Evolutionary conservation across 164 flowering plant genomes (phyloP).

Genomic region (Piper betle): DNA sequence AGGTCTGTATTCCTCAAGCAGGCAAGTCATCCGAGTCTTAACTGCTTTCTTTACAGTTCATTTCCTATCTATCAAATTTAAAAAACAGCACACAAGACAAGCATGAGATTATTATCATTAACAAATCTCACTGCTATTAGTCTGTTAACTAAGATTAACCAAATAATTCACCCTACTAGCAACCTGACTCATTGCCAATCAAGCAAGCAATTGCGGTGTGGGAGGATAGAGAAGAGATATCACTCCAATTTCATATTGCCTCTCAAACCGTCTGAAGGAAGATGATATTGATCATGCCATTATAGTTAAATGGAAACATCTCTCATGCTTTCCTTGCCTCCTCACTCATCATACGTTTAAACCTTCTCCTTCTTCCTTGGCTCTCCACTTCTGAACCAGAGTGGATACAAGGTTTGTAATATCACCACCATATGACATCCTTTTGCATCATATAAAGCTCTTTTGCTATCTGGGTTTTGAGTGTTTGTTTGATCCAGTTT

Average conservation of each 20-base stretch:
- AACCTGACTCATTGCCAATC: conserved; percentile 16
- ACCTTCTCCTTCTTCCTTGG: conserved; percentile 12
- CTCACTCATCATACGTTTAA: conserved; percentile 36
- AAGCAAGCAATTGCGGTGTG: conserved; percentile 18
- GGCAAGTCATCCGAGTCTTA: neutral
- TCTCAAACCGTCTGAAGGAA: conserved; percentile 18
- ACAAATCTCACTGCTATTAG: neutral
- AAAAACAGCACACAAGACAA: neutral
- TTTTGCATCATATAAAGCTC: neutral
- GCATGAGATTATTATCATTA: neutral
- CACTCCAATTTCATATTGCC: conserved; percentile 16
- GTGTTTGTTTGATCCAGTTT: neutral
- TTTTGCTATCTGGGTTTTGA: neutral
- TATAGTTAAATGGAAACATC: conserved; percentile 32
- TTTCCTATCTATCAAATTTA: neutral
- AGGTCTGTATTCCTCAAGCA: neutral
- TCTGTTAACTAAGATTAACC: conserved; percentile 8
- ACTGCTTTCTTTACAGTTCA: neutral
- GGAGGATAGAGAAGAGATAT: conserved; percentile 12
- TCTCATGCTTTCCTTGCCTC: conserved; percentile 60
- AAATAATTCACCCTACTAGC: conserved; percentile 16
- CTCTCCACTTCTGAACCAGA: conserved; percentile 1
- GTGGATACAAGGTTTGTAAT: neutral
- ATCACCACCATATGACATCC: neutral
- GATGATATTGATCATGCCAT: conserved; percentile 44